Evolutionary conservation across 192 early-diverging fungal genomes (phyloP), one percentile per base, ranked within the genome.

Genomic region (Gorgonomyces haynaldii): DNA sequence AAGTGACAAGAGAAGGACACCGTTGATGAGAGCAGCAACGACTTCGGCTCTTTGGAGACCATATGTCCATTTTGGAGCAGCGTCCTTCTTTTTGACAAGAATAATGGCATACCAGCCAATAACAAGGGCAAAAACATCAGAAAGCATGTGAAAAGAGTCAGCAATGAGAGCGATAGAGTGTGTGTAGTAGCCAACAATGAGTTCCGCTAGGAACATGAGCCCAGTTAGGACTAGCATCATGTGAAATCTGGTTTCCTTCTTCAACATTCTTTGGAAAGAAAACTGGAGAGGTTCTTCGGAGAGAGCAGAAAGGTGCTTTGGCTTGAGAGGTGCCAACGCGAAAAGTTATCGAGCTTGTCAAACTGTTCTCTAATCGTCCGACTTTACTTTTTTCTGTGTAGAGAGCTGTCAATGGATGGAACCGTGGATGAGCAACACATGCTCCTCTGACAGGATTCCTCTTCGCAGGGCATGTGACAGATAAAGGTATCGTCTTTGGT

Each of bases 1-100:
- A 7, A 96, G 77, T 8, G 87, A 84, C 7, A 96, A 62, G n/a
- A 96, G 57, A 28, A 89, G 82, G 36, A 92, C 86, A 22, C 86
- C 87, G 54, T 93, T 96, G 32, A 88, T 74, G 1, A 96, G 72
- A n/a, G 89, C 91, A 13, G 89, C 91, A 22, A 96, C 72, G 16
- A 92, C 74, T 62, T 95, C 91, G 2, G 89, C 91, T 29, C 91
- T 72, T 63, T 89, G 85, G 80, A 83, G 84, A 16, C 91, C 91
- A 58, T 86, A 95, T 22, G 86, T 83, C 64, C 83, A 77, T 41
- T 76, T 72, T 2, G 82, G 61, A 10, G 69, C 65, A 42, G 59
- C 62, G 52, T 70, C 62, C 4, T 71, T 76, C 72, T 80, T 45
- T 21, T 26, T 37, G 15, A 16, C 19, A 28, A 8, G 40, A 72